Evolutionary conservation across 2,329 filamentous ascomycete species (phyloP), one percentile per base, ranked within the genome.

Genomic region (Drechslerella dactyloides): DNA sequence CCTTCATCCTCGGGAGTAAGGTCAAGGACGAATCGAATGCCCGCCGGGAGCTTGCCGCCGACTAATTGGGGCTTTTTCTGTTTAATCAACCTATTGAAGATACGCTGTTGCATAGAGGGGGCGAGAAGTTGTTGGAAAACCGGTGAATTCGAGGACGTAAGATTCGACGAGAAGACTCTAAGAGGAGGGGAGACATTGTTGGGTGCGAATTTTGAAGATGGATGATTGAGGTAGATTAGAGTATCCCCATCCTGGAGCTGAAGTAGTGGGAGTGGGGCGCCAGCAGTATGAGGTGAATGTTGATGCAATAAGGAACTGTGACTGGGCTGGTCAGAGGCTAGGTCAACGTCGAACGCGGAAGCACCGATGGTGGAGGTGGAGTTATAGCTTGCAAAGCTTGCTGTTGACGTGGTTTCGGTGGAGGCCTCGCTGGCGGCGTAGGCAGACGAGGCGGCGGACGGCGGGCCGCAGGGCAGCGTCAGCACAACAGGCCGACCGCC

Each of bases 1-100:
- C 86, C 88, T 76, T 88, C 84, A 0, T 79, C 79, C 0, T 85
- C 83, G 0, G 87, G 87, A 0, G 86, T 89, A 11, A 90, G 80
- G 74, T 90, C 87, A 37, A 90, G 75, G 17, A 89, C 79, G 74
- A 84, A 89, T 65, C 83, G 82, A 75, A 89, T 79, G 0, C 82
- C 83, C 1, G 78, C 74, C 0, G 77, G 78, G 3, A 80, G 76
- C 13, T 62, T 74, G 30, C 66, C 72, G 7, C 76, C 74, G 19
- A 55, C 44, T 40, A 76, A 75, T 1, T 77, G 75, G 13, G 80
- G 77, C 33, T 77, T 78, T 54, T 77, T 79, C 35, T 74, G 68
- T 30, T 75, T 74, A 0, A 73, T n/a, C n/a, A 69, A 42, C 27
- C 69, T 48, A 23, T 54, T 69, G 13, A 74, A 53, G 15, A 75